Evolutionary conservation across 345 rosid species (phyloP).

Genomic region (Populus pruinosa): DNA sequence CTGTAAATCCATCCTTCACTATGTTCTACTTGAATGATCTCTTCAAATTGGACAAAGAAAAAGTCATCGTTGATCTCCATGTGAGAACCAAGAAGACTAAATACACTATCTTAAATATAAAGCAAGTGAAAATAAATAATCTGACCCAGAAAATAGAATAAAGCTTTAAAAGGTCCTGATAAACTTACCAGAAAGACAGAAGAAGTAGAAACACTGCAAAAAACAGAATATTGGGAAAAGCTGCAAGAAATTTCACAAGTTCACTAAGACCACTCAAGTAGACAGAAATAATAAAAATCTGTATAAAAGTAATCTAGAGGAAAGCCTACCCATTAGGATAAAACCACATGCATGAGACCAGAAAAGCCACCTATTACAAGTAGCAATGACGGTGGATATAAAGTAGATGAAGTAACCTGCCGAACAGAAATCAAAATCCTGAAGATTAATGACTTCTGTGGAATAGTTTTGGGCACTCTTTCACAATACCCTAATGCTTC

Average conservation of each 20-base stretch:
- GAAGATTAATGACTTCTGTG: background rate
- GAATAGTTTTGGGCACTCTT: background rate
- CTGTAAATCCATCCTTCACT: background rate
- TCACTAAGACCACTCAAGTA: slow-evolving; percentile 7
- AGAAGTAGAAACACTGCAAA: slow-evolving; percentile 64
- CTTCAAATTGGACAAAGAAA: background rate
- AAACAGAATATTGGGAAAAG: slow-evolving; percentile 51
- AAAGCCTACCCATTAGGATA: slow-evolving; percentile 56
- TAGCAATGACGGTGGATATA: slow-evolving; percentile 40
- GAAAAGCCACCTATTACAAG: slow-evolving; percentile 50
- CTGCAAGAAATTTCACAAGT: slow-evolving; percentile 36
- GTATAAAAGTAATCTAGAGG: background rate
- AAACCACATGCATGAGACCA: slow-evolving; percentile 63
- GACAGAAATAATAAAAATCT: background rate
- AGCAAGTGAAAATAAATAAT: background rate
- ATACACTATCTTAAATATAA: background rate
- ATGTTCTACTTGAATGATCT: background rate
- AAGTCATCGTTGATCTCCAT: background rate
- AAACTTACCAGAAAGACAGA: slow-evolving; percentile 61
- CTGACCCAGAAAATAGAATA: background rate
- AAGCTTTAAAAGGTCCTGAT: background rate
- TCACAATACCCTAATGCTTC: background rate
- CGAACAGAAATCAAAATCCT: background rate
- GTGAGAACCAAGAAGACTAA: background rate
- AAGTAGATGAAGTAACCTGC: slow-evolving; percentile 59